A percentile compares a stretch with the other conserved stretches of the same genome.
Conservation (phyloP, 306 rosid species). For the Potentilla sterilis region DNA sequence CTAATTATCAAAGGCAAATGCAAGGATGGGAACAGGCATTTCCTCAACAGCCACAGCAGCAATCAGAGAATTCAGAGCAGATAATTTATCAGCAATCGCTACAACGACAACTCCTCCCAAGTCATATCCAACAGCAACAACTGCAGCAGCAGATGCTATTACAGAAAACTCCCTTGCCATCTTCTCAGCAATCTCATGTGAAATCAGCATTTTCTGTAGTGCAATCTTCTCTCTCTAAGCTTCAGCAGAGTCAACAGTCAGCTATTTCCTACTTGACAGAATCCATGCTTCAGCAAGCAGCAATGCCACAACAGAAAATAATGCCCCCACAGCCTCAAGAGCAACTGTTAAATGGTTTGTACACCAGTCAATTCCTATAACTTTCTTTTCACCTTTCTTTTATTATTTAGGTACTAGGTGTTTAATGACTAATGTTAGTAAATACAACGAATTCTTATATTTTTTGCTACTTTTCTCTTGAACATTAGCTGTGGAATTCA, state of each 20-base stretch:
- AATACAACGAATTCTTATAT: neutral
- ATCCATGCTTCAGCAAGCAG: slow-evolving; percentile 68
- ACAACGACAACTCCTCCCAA: slow-evolving; percentile 43
- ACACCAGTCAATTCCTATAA: slow-evolving; percentile 34
- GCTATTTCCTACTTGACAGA: slow-evolving; percentile 61
- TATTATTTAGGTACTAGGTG: neutral
- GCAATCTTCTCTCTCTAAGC: slow-evolving; percentile 42
- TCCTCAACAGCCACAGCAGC: slow-evolving; percentile 72
- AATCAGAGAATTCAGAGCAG: slow-evolving; percentile 52
- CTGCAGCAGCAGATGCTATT: slow-evolving; percentile 61
- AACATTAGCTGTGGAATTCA: neutral
- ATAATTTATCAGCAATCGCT: slow-evolving; percentile 56
- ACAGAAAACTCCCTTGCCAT: slow-evolving; percentile 64
- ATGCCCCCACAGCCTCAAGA: slow-evolving; percentile 50
- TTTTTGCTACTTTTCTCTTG: neutral
- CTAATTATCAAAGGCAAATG: slow-evolving; percentile 45
- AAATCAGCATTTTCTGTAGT: slow-evolving; percentile 45
- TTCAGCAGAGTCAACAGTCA: slow-evolving; percentile 70
- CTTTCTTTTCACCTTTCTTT: neutral
- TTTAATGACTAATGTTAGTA: neutral
- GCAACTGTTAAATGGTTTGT: slow-evolving; percentile 48
- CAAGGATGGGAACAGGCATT: slow-evolving; percentile 48
- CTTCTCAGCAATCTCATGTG: slow-evolving; percentile 73
- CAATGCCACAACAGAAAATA: slow-evolving; percentile 57
- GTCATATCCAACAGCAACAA: slow-evolving; percentile 18